phyloP scores from a whole-genome alignment of 2,329 filamentous ascomycete genomes.

The Calonectria montana region DNA sequence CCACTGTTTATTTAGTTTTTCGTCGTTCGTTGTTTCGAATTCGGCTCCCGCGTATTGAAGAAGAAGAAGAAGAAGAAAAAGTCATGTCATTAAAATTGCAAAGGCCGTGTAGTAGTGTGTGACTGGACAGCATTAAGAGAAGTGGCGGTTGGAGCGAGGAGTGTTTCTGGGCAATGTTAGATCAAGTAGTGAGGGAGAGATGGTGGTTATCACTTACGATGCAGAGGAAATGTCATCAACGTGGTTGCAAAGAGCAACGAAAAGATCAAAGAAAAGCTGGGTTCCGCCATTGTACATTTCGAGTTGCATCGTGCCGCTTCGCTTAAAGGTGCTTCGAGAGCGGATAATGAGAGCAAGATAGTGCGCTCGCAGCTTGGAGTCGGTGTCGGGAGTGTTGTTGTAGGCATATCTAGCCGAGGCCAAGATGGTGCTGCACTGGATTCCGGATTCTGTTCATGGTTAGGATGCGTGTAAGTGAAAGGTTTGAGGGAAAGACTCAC shows the following conservation, averaged over 20 bases:
- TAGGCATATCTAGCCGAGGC: slow-evolving; percentile 91
- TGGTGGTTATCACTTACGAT: slow-evolving; percentile 56
- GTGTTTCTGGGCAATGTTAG: slow-evolving; percentile 47
- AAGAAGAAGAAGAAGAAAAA: slow-evolving; percentile 16
- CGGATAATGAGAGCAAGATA: slow-evolving; percentile 94
- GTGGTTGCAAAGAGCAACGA: slow-evolving; percentile 93
- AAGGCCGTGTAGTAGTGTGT: slow-evolving; percentile 10
- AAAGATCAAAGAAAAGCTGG: slow-evolving; percentile 90
- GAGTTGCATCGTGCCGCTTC: slow-evolving; percentile 93
- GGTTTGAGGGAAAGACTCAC: slow-evolving; percentile 55
- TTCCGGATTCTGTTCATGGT: slow-evolving; percentile 70
- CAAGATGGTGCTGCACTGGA: slow-evolving; percentile 87
- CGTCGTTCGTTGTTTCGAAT: slow-evolving; percentile 25
- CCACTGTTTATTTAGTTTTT: slow-evolving; percentile 35
- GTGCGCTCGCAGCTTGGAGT: slow-evolving; percentile 91
- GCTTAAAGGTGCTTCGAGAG: slow-evolving; percentile 87
- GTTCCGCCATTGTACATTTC: slow-evolving; percentile 91
- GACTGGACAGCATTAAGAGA: slow-evolving; percentile 37
- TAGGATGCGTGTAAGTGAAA: slow-evolving; percentile 17
- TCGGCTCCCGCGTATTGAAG: slow-evolving; percentile 19
- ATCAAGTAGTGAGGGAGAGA: background rate
- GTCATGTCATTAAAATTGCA: slow-evolving; percentile 40
- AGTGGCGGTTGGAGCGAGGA: slow-evolving; percentile 60
- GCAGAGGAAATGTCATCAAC: slow-evolving; percentile 75
- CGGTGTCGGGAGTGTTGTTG: slow-evolving; percentile 86